A percentile compares a stretch with the other conserved stretches of the same genome.
phyloP scores from a whole-genome alignment of 371 early-diverging fungal species.

The Mortierella sp. region DNA sequence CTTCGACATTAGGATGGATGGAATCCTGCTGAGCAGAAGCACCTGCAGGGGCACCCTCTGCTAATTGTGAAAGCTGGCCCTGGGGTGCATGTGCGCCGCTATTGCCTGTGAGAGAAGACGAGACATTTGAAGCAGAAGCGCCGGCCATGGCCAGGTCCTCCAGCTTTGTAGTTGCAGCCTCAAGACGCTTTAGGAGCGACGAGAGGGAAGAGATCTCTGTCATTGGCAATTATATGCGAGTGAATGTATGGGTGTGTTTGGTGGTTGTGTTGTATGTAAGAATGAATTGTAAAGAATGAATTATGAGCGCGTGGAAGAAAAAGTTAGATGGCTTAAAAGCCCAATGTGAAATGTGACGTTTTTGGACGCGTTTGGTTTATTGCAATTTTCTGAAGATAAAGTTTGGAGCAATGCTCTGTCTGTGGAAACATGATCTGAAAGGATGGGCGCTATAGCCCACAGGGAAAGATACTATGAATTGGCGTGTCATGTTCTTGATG shows the following conservation, averaged over 20 bases:
- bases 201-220: slow-evolving; percentile 76
- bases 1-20: slow-evolving; percentile 68
- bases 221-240: slow-evolving; percentile 54
- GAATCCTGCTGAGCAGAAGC: slow-evolving; percentile 28
- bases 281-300: not conserved
- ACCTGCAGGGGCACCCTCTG: slow-evolving; percentile 37
- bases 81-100: slow-evolving; percentile 45
- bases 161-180: slow-evolving; percentile 86
- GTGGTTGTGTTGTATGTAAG: not conserved
- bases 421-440: no score
- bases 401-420: no score
- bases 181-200: slow-evolving; percentile 84
- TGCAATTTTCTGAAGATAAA: not conserved
- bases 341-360: not conserved
- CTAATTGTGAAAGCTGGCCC: slow-evolving; percentile 48
- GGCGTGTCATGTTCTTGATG: no score
- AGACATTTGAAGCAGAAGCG: slow-evolving; percentile 65
- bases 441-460: no score
- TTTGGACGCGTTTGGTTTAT: not conserved
- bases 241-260: not conserved
- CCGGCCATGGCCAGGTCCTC: slow-evolving; percentile 82
- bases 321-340: not conserved
- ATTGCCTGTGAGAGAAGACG: slow-evolving; percentile 54
- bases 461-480: no score
- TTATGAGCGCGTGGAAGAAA: not conserved